A percentile compares a stretch with the other conserved stretches of the same genome.
These are phyloP conservation scores for Westerdykella ornata DNA, from an alignment of 2,329 filamentous ascomycete genomes.

Conservation along the genomic window DNA sequence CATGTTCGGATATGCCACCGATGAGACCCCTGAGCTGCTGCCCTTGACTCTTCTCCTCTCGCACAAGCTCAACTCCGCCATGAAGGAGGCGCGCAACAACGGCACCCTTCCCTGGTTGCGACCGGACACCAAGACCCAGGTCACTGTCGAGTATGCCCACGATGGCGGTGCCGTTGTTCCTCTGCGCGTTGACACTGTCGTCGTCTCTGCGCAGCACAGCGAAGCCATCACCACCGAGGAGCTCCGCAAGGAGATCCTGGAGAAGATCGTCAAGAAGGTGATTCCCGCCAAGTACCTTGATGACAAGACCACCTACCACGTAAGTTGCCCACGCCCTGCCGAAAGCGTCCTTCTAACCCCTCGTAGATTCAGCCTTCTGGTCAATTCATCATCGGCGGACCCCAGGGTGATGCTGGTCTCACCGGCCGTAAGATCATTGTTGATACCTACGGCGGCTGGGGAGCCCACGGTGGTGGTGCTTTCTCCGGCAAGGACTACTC, in stretches of 20 bases:
- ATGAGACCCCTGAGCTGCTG: conserved; percentile 96
- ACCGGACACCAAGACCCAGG: conserved; percentile 99
- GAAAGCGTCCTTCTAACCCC: conserved; percentile 10
- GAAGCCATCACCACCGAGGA: conserved; percentile 83
- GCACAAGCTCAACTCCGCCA: conserved; percentile 94
- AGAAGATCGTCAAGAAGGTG: conserved; percentile 94
- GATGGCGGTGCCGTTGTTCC: conserved; percentile 91
- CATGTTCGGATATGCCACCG: conserved; percentile 99
- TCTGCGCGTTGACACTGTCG: conserved; percentile 88
- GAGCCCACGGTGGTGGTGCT: conserved; percentile 98
- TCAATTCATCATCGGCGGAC: conserved; percentile 97
- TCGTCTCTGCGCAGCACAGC: conserved; percentile 92
- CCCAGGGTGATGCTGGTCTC: conserved; percentile 96
- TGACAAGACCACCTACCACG: conserved; percentile 91
- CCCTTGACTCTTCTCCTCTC: conserved; percentile 89
- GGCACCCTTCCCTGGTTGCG: conserved; percentile 88
- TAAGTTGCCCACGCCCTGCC: conserved; percentile 41
- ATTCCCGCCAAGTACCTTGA: conserved; percentile 90
- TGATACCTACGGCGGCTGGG: conserved; percentile 99
- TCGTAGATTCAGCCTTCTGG: conserved; percentile 85
- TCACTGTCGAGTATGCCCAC: conserved; percentile 97
- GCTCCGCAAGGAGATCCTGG: conserved; percentile 87
- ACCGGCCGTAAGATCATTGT: conserved; percentile 99
- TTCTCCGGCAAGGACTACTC: conserved; percentile 99
- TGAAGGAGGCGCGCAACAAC: conserved; percentile 82